These are phyloP conservation scores for Cadophora malorum DNA, from an alignment of 2,329 filamentous ascomycete genomes.

Conservation along the genomic window DNA sequence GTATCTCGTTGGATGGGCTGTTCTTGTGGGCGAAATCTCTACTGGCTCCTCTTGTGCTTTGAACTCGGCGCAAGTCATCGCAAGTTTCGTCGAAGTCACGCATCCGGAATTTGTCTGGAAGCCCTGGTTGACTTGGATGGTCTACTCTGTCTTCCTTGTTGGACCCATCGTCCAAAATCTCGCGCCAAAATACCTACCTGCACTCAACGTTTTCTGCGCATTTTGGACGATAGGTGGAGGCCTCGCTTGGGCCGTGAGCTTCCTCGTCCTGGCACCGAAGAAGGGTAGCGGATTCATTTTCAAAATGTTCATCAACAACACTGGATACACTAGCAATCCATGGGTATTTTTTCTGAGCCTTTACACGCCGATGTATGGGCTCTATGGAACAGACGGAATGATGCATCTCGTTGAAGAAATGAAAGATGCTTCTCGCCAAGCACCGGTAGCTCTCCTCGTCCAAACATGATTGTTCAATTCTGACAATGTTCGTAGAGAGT, in stretches of 20 bases:
- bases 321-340: neutral
- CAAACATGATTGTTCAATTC: no score
- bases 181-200: neutral
- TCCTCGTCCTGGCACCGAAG: neutral
- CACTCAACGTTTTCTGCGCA: neutral
- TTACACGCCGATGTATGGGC: neutral
- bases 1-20: neutral
- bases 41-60: neutral
- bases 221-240: neutral
- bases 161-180: neutral
- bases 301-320: neutral
- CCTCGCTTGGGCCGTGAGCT: neutral
- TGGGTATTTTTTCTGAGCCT: neutral
- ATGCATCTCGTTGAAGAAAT: neutral
- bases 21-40: neutral
- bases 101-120: neutral
- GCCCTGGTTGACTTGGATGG: neutral
- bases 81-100: neutral
- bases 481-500: constrained; percentile 38
- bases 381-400: neutral
- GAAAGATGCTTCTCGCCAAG: neutral
- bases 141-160: neutral
- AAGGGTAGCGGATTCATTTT: neutral
- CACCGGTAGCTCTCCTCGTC: no score
- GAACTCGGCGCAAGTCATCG: neutral